These are phyloP conservation scores for Ambrosia artemisiifolia DNA, from an alignment of 129 eudicot species.

Conservation along the genomic window DNA sequence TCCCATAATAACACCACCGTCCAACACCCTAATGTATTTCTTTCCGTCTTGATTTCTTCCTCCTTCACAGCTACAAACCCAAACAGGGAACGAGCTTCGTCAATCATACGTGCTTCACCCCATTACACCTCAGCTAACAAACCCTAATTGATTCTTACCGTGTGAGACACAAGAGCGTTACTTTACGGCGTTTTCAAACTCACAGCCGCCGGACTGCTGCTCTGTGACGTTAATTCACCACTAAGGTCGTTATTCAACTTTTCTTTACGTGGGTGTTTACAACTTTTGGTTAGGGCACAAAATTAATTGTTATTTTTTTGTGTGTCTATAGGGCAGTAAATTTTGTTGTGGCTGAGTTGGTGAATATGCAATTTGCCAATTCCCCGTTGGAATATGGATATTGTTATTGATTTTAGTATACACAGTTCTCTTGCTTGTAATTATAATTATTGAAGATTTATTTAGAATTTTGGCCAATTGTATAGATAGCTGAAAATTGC, in stretches of 20 bases:
- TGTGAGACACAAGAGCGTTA: constrained; percentile 21
- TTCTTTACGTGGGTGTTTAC: not conserved
- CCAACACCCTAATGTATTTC: constrained; percentile 5
- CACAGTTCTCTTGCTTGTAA: not conserved
- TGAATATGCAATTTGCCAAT: not conserved
- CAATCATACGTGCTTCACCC: constrained; percentile 18
- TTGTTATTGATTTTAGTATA: not conserved
- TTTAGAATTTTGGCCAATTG: constrained; percentile 2
- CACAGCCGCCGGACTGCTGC: constrained; percentile 18
- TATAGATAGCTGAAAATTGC: constrained; percentile 1
- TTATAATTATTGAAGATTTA: constrained; percentile 2
- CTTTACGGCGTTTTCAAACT: constrained; percentile 24
- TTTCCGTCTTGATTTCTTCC: constrained; percentile 6
- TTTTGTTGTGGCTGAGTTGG: not conserved
- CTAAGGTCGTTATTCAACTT: constrained; percentile 22
- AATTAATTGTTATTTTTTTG: not conserved
- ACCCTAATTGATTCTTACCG: constrained; percentile 16
- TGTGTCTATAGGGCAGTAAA: not conserved
- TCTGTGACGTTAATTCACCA: constrained; percentile 20
- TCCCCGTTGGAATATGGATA: not conserved
- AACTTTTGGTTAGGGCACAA: not conserved
- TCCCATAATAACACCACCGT: too few relatives aligned
- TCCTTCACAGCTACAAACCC: constrained; percentile 3
- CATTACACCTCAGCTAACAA: constrained; percentile 25
- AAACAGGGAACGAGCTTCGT: constrained; percentile 7